Conservation (phyloP, 73 alveolate genomes). For the Tetrahymena thermophila region DNA sequence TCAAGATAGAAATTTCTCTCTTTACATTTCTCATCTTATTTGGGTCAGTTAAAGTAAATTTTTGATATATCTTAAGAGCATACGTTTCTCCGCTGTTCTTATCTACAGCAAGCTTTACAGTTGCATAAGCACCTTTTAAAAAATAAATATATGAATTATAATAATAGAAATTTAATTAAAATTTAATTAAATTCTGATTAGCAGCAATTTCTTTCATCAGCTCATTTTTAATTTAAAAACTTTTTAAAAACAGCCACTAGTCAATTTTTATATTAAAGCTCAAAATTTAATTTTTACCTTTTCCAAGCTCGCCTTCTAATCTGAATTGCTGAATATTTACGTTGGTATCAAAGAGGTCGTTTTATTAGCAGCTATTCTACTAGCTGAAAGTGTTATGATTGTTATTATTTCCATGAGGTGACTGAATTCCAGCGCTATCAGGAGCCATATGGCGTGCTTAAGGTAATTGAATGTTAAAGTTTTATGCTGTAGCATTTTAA, state of each 20-base stretch:
- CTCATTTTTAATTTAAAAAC: background rate
- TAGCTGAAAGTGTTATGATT: background rate
- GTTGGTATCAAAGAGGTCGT: background rate
- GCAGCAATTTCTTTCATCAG: background rate
- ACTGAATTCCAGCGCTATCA: background rate
- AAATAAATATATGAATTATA: background rate
- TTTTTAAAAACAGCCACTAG: background rate
- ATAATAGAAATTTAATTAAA: background rate
- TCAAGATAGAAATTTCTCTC: constrained; percentile 78
- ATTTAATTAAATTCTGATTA: no score
- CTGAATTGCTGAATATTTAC: background rate
- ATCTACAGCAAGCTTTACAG: constrained; percentile 65
- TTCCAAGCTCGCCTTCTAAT: background rate
- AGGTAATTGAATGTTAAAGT: background rate
- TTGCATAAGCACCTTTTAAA: constrained; percentile 85
- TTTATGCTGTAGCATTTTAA: background rate
- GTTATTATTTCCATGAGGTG: background rate
- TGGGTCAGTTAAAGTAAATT: constrained; percentile 68
- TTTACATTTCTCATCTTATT: constrained; percentile 79
- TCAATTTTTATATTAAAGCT: background rate
- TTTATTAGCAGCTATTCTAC: background rate
- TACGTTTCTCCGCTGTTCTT: constrained; percentile 53
- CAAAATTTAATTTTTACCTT: background rate
- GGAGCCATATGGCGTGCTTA: background rate
- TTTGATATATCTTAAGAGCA: constrained; percentile 88